These are phyloP conservation scores for Sporothrix globosa DNA, from an alignment of 2,329 filamentous ascomycete genomes.

Conservation along the genomic window DNA sequence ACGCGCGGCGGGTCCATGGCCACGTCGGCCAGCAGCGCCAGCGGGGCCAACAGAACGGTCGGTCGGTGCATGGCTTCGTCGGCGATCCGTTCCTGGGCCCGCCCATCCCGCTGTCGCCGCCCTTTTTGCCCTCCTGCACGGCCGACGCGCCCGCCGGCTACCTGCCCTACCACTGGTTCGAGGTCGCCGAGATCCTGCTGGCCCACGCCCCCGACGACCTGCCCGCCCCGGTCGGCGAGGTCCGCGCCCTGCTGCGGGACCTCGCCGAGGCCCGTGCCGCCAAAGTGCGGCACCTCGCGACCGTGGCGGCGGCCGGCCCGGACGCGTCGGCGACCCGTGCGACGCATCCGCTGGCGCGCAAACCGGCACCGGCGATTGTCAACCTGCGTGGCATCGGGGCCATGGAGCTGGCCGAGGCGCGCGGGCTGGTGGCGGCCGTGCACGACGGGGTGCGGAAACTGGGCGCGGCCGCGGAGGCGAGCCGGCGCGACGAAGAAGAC, in stretches of 20 bases:
- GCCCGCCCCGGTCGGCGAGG: constrained; percentile 66
- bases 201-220: constrained; percentile 85
- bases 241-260: constrained; percentile 76
- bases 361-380: constrained; percentile 52
- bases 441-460: constrained; percentile 87
- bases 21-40: neutral
- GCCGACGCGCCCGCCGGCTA: constrained; percentile 68
- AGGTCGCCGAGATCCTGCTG: constrained; percentile 83
- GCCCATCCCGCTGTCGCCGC: constrained; percentile 59
- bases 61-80: neutral
- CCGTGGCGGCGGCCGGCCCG: constrained; percentile 42
- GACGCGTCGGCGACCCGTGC: constrained; percentile 49
- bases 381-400: constrained; percentile 76
- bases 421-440: constrained; percentile 81
- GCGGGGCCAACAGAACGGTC: neutral
- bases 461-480: constrained; percentile 77
- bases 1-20: constrained; percentile 38
- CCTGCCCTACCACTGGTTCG: constrained; percentile 94
- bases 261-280: constrained; percentile 85
- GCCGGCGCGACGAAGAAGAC: constrained; percentile 72
- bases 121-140: constrained; percentile 78
- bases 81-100: constrained; percentile 29
- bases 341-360: constrained; percentile 45
- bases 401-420: constrained; percentile 87
- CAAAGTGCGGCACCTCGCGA: constrained; percentile 73